Conservation (phyloP, 345 rosid species). For the Eucalyptus paniculata region DNA sequence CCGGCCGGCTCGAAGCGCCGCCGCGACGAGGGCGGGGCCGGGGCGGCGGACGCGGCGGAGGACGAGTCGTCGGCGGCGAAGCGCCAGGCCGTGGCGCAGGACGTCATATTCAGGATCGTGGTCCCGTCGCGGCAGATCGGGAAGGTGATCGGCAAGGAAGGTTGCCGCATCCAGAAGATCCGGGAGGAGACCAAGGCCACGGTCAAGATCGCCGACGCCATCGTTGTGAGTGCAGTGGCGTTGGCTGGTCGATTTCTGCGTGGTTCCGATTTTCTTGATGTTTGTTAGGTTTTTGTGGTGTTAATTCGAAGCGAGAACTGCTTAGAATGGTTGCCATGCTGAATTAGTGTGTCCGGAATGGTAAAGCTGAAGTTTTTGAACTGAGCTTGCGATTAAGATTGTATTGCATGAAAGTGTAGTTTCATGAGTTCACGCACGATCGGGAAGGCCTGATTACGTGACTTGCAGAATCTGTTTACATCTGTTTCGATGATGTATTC, state of each 20-base stretch:
- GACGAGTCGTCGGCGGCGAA: constrained; percentile 20
- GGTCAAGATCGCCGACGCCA: constrained; percentile 52
- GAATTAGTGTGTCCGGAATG: not conserved
- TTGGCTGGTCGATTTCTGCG: not conserved
- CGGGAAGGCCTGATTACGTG: not conserved
- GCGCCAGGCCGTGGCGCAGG: constrained; percentile 29
- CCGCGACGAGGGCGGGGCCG: constrained; percentile 15
- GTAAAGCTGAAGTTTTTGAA: not conserved
- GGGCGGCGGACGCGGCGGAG: not conserved
- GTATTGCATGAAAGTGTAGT: not conserved
- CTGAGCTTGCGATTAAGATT: not conserved
- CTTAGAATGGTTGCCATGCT: not conserved
- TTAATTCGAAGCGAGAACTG: not conserved
- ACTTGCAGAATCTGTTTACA: not conserved
- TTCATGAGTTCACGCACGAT: not conserved
- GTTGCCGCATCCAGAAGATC: constrained; percentile 53
- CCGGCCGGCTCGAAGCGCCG: constrained; percentile 23
- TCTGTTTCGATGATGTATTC: not conserved
- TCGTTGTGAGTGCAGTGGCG: constrained; percentile 15
- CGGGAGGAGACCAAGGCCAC: constrained; percentile 66
- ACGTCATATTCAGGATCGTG: constrained; percentile 42
- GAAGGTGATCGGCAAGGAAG: constrained; percentile 57
- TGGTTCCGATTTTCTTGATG: not conserved
- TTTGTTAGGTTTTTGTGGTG: not conserved
- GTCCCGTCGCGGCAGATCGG: constrained; percentile 64